Evolutionary conservation across 805 yeast genomes (phyloP).

Genomic region (Metahyphopichia silvanorum): DNA sequence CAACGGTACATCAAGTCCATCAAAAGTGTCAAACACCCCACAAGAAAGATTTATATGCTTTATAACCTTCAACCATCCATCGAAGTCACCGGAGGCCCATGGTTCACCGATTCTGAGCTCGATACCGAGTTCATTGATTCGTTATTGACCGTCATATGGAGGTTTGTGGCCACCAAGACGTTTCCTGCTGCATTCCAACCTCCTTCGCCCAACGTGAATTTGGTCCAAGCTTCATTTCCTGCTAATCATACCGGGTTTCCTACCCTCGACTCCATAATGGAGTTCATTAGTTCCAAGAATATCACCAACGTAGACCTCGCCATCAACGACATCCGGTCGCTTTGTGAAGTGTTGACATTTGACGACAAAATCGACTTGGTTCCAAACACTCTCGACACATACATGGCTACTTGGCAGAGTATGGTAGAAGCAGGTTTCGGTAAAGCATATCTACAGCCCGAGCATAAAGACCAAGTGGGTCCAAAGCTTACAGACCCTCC

Average conservation of each 20-base stretch:
- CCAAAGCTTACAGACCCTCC: constrained; percentile 9
- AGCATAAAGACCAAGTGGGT: constrained; percentile 1
- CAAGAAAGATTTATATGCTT: constrained; percentile 93
- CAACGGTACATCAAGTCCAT: constrained; percentile 85
- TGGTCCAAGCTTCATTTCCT: constrained; percentile 49
- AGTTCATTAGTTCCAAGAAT: constrained; percentile 66
- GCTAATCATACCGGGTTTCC: constrained; percentile 64
- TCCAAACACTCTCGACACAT: constrained; percentile 52
- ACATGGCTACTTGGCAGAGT: constrained; percentile 81
- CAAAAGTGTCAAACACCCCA: constrained; percentile 88
- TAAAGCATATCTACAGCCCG: constrained; percentile 21
- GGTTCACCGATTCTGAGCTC: constrained; percentile 95
- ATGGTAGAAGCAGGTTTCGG: constrained; percentile 68
- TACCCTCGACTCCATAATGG: constrained; percentile 67
- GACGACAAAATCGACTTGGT: constrained; percentile 81
- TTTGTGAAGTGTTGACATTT: constrained; percentile 83
- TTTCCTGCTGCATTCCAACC: constrained; percentile 69
- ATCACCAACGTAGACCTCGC: constrained; percentile 81
- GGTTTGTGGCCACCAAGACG: constrained; percentile 72
- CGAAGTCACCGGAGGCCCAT: constrained; percentile 98
- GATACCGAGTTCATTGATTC: constrained; percentile 92
- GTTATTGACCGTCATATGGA: constrained; percentile 80
- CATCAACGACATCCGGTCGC: constrained; percentile 66
- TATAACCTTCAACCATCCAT: constrained; percentile 90
- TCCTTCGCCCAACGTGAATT: constrained; percentile 29